Evolutionary conservation across 345 rosid genomes (phyloP), one percentile per base, ranked within the genome.

Genomic region (Citrus sp.): DNA sequence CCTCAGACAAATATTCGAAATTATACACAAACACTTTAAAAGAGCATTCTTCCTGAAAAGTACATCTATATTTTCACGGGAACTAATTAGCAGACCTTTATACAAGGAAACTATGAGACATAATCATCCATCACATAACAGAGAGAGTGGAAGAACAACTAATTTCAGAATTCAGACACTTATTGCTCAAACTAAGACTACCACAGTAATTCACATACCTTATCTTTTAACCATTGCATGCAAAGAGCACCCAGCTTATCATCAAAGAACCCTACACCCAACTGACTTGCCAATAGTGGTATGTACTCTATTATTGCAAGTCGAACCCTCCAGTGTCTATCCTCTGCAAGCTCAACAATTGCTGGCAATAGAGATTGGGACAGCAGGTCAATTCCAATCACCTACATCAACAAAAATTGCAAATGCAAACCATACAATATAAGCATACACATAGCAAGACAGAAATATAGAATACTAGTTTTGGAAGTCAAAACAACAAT

Each of bases 181-280:
- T 55, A 70, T 49, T 72, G 37, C 55, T 34, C 21, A 38, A 77
- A 13, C 22, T 65, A 40, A 73, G 51, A n/a, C 56, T 5, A 63
- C 7, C 21, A 19, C 19, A 65, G n/a, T 63, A 46, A 59, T 74
- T 30, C 42, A 72, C 82, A 73, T 34, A 90, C 97, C 94, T 92
- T 92, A 82, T 92, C 97, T 84, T 90, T 89, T 71, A 92, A 81
- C 97, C 97, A 92, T 80, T 92, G 97, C 97, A 90, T 90, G 92
- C 97, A 92, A 77, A 92, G 91, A 61, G 91, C 85, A 46, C 97
- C 97, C 77, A 92, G 94, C 85, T 89, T 90, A 73, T 92, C 97
- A 76, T 92, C 97, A 74, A 92, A 92, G 85, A 92, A 92, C 40
- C 93, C 92, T 38, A 89, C 91, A 75, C 97, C 97, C 92, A 92